phyloP scores from a whole-genome alignment of 352 stramenopile genomes.

The Thraustochytrium sp. region DNA sequence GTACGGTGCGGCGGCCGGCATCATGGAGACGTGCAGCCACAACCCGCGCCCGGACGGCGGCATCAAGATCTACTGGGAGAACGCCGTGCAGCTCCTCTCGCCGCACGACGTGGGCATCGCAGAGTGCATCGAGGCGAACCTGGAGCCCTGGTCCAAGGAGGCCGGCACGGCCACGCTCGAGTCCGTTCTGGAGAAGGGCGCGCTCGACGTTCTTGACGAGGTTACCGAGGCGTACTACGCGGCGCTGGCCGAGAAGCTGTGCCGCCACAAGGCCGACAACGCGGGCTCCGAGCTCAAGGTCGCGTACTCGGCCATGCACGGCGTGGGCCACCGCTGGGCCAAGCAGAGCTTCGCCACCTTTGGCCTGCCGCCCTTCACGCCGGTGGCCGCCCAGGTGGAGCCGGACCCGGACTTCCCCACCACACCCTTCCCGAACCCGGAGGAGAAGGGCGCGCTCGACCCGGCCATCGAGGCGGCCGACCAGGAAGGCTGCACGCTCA shows the following conservation, averaged over 20 bases:
- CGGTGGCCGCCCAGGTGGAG: conserved; percentile 74
- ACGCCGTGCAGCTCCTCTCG: conserved; percentile 93
- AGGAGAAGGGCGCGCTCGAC: conserved; percentile 88
- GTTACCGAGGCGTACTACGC: conserved; percentile 67
- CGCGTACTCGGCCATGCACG: conserved; percentile 96
- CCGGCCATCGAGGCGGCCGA: conserved; percentile 80
- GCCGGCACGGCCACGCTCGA: not conserved
- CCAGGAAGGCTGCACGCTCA: conserved; percentile 65
- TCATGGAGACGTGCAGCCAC: conserved; percentile 93
- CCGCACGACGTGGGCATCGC: conserved; percentile 90
- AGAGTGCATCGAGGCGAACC: conserved; percentile 73
- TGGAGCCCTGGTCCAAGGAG: conserved; percentile 69
- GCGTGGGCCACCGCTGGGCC: conserved; percentile 86
- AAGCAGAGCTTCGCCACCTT: conserved; percentile 81
- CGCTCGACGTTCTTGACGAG: conserved; percentile 63
- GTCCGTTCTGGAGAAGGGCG: not conserved
- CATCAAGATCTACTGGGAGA: conserved; percentile 94
- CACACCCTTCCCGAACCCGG: conserved; percentile 93
- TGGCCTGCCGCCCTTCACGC: conserved; percentile 59
- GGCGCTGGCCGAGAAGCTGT: conserved; percentile 50
- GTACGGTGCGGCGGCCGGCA: conserved; percentile 56
- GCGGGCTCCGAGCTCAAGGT: conserved; percentile 61
- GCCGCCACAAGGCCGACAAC: not conserved
- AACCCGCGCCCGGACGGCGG: conserved; percentile 97
- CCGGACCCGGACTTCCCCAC: conserved; percentile 93